Evolutionary conservation across 2,329 filamentous ascomycete species (phyloP).

Genomic region (Grosmannia huntii): DNA sequence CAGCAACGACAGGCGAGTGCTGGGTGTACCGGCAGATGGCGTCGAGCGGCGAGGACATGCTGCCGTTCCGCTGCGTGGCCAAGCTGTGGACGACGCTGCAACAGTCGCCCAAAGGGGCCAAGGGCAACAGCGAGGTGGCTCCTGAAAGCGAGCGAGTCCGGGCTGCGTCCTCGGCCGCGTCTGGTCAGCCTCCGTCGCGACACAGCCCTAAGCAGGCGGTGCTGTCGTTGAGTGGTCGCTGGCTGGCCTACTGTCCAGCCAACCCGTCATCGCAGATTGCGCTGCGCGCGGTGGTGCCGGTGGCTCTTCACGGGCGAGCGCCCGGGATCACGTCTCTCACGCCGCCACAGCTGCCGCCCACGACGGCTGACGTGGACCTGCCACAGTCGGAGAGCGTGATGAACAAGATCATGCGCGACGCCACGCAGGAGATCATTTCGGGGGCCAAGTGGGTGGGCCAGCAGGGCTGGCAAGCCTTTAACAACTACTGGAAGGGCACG

Average conservation of each 20-base stretch:
- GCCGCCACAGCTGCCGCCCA: slow-evolving; percentile 54
- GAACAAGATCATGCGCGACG: slow-evolving; percentile 66
- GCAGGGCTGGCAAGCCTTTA: slow-evolving; percentile 65
- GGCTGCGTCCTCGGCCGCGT: slow-evolving; percentile 21
- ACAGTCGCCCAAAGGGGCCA: slow-evolving; percentile 36
- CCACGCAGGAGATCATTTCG: slow-evolving; percentile 65
- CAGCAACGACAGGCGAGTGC: slow-evolving; percentile 74
- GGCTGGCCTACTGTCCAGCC: slow-evolving; percentile 67
- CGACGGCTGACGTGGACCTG: slow-evolving; percentile 58
- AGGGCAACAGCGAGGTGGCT: slow-evolving; percentile 16
- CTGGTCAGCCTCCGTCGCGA: slow-evolving; percentile 22
- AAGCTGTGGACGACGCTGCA: slow-evolving; percentile 90
- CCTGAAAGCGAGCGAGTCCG: slow-evolving; percentile 24
- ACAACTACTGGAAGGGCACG: slow-evolving; percentile 62
- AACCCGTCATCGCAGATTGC: slow-evolving; percentile 58
- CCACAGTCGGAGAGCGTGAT: slow-evolving; percentile 58
- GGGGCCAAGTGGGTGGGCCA: slow-evolving; percentile 66
- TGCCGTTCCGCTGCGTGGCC: slow-evolving; percentile 54
- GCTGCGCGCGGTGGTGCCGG: slow-evolving; percentile 51
- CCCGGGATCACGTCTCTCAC: slow-evolving; percentile 47
- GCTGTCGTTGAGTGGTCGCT: slow-evolving; percentile 56
- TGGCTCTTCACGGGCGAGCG: slow-evolving; percentile 40
- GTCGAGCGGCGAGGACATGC: slow-evolving; percentile 25
- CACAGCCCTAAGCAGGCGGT: slow-evolving; percentile 47
- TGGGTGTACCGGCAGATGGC: slow-evolving; percentile 55